Evolutionary conservation across 495 filamentous ascomycete genomes (phyloP).

Genomic region (Aspergillus conjunctus): DNA sequence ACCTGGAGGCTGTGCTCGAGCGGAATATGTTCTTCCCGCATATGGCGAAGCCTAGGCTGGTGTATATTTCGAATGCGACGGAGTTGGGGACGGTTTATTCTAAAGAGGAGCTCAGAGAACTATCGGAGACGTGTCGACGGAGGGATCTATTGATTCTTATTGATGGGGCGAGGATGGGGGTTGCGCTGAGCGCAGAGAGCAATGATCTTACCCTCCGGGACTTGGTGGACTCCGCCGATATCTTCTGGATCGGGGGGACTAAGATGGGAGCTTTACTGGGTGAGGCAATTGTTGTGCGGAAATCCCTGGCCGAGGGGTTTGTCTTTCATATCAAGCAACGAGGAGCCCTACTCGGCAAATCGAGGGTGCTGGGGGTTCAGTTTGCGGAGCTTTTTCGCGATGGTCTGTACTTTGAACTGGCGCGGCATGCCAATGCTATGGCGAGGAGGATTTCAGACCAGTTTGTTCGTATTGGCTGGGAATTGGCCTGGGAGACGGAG

Average conservation of each 20-base stretch:
- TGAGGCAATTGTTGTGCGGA: conserved; percentile 45
- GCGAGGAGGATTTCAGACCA: conserved; percentile 25
- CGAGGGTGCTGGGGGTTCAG: conserved; percentile 45
- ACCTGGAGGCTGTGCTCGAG: conserved; percentile 37
- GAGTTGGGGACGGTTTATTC: conserved; percentile 48
- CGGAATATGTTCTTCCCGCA: conserved; percentile 49
- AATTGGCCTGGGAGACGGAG: conserved; percentile 26
- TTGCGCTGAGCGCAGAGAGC: conserved; percentile 37
- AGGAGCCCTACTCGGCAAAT: conserved; percentile 48
- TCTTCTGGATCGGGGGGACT: conserved; percentile 52
- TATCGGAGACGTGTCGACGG: conserved; percentile 39
- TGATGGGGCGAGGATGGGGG: conserved; percentile 46
- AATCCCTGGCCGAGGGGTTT: conserved; percentile 41
- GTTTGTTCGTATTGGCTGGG: conserved; percentile 15
- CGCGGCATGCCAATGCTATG: conserved; percentile 45
- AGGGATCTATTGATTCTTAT: conserved; percentile 41
- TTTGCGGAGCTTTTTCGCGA: conserved; percentile 46
- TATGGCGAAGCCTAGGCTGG: conserved; percentile 45
- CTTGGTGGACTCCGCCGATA: conserved; percentile 42
- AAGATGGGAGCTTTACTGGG: conserved; percentile 48
- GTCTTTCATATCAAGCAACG: conserved; percentile 49
- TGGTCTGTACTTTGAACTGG: conserved; percentile 43
- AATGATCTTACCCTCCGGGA: conserved; percentile 41
- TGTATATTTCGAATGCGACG: conserved; percentile 49
- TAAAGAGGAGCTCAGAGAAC: conserved; percentile 33